Conservation (phyloP, 805 yeast genomes). For the Kodamaea neixiangensis region DNA sequence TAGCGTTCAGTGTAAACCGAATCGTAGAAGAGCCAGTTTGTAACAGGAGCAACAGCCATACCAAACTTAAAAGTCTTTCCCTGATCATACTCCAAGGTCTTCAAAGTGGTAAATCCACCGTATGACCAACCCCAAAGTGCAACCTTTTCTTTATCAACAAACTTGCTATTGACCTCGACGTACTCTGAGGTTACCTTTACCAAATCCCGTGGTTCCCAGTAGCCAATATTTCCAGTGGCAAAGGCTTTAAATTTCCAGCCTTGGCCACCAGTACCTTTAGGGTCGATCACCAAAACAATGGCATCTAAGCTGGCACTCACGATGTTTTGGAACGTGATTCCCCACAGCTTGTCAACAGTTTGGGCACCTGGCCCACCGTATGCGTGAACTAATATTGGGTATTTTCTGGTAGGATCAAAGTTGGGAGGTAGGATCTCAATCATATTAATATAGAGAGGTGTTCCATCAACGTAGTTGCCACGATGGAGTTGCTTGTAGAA, state of each 20-base stretch:
- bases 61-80: conserved; percentile 77
- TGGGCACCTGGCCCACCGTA: conserved; percentile 87
- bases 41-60: conserved; percentile 96
- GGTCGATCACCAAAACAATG: conserved; percentile 68
- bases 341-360: conserved; percentile 48
- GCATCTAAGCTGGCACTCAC: conserved; percentile 59
- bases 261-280: conserved; percentile 80
- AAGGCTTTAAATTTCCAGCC: conserved; percentile 66
- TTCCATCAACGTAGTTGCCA: conserved; percentile 32
- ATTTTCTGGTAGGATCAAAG: conserved; percentile 46
- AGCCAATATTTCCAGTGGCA: conserved; percentile 61
- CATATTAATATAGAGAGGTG: conserved; percentile 43
- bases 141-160: conserved; percentile 60
- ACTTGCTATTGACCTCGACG: conserved; percentile 41
- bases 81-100: conserved; percentile 84
- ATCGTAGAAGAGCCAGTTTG: conserved; percentile 90
- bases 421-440: conserved; percentile 64
- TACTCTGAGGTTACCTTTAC: conserved; percentile 51
- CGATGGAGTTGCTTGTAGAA: conserved; percentile 33
- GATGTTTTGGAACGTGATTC: conserved; percentile 58
- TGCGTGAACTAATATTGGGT: conserved; percentile 66
- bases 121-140: conserved; percentile 99
- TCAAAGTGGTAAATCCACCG: conserved; percentile 92
- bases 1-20: conserved; percentile 94
- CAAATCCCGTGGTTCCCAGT: conserved; percentile 77